A percentile compares a stretch with the other conserved stretches of the same genome.
These are phyloP conservation scores for Fusarium sp. DNA, from an alignment of 2,329 filamentous ascomycete genomes.

Conservation along the genomic window DNA sequence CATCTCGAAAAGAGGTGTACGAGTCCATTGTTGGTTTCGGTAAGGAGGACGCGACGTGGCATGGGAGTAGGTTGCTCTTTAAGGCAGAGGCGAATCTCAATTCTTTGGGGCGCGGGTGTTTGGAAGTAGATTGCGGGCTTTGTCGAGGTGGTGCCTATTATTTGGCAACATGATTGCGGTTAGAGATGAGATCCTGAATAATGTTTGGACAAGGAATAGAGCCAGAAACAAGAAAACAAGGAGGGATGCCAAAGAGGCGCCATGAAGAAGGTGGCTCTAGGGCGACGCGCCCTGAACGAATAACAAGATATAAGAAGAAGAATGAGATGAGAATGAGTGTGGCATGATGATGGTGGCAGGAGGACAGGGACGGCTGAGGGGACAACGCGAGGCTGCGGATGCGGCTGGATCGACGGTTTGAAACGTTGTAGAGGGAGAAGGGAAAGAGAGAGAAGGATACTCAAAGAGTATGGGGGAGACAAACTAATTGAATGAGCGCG, in stretches of 20 bases:
- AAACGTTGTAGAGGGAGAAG: constrained; percentile 31
- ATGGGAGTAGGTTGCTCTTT: constrained; percentile 15
- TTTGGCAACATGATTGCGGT: constrained; percentile 62
- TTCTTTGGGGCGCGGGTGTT: background rate
- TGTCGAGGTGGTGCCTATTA: constrained; percentile 53
- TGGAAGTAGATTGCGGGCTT: constrained; percentile 39
- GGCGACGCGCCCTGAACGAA: constrained; percentile 26
- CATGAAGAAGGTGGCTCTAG: constrained; percentile 34
- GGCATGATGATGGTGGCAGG: constrained; percentile 13
- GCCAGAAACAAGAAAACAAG: constrained; percentile 38
- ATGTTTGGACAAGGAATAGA: constrained; percentile 36
- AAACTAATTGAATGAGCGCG: constrained; percentile 49
- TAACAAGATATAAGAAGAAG: constrained; percentile 19
- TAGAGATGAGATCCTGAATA: constrained; percentile 61
- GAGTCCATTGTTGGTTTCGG: constrained; percentile 58
- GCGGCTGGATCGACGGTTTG: constrained; percentile 35
- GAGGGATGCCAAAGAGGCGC: constrained; percentile 43
- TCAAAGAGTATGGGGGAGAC: constrained; percentile 43
- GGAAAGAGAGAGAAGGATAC: constrained; percentile 34
- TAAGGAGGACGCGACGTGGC: constrained; percentile 27
- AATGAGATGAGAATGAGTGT: constrained; percentile 11
- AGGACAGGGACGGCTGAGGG: constrained; percentile 24
- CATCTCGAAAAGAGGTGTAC: constrained; percentile 62
- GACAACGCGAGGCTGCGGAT: constrained; percentile 42
- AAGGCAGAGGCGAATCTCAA: constrained; percentile 14